Evolutionary conservation across 208 protist genomes (phyloP), one percentile per base, ranked within the genome.

Genomic region (Lotmaria passim): DNA sequence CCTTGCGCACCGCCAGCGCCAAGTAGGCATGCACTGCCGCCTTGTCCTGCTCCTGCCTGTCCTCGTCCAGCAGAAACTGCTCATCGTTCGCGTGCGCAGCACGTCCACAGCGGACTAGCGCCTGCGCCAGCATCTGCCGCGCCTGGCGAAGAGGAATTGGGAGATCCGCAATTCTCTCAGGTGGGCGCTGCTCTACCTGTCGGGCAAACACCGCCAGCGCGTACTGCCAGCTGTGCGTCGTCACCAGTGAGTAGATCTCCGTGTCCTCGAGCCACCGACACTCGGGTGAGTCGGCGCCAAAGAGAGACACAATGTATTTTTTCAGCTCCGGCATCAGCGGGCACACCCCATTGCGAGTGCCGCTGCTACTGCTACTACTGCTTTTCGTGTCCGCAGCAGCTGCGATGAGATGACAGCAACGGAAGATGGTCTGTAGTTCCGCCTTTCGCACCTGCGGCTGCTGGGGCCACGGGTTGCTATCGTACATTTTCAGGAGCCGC

Each of bases 371-470:
- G 11, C 24, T 34, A 28, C 21, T 12, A 11, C 23, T 30, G 2
- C 50, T 14, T n/a, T 8, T 34, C 41, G 50, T 21, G 10, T 5
- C 51, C 17, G 59, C 31, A 11, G 59, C 62, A 8, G 70, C 70
- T 0, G 78, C 60, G 24, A 93, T 84, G 30, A 93, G 72, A 52
- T 91, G 82, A 56, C 79, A 89, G 60, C 85, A 95, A 48, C 88
- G 85, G 52, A 93, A 93, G 6, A 96, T 74, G 0, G 84, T 91
- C 61, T 90, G 85, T 23, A 96, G 76, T 73, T 96, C 90, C 12
- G 79, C 52, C 57, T 91, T 87, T 1, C 90, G 76, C 23, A 76
- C 79, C 21, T 85, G 55, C 31, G 85, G 83, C 47, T 96, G 74
- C 75, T 93, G 87, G 14, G 81, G 83, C 85, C 87, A 96, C 0